Base-by-base conservation (phyloP, 2,329 filamentous ascomycete species). In the Dactylellina haptotyla region DNA sequence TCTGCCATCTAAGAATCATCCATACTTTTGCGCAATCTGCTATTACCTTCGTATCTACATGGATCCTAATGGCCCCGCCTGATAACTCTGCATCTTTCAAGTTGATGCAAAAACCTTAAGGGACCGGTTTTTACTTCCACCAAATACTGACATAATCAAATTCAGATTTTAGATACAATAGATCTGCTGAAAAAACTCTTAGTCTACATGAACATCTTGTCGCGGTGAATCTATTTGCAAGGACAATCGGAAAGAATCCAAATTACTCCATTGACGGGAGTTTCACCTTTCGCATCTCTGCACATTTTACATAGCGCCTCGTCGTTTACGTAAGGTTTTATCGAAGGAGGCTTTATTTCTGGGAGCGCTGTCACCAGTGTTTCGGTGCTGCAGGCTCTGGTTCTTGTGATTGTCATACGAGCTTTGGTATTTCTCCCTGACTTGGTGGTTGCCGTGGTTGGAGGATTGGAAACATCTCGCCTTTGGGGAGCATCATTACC, bases 221-320 rank as follows among this genome's bases (percentile, higher is more conserved):
- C n/a, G n/a, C n/a, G n/a, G n/a, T n/a, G 14, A 34, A 34, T 50
- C 23, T 53, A 45, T 32, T 5, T 48, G 34, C 57, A 62, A 2
- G 57, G 48, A 32, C 59, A 64, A 14, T 64, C 48, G 6, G 2
- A 2, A 20, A 28, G 51, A 39, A 56, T 56, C 51, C 32, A 56
- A n/a, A 39, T 20, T 16, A 56, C 16, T 14, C 48, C 59, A 18
- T 64, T 23, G 4, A 64, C 23, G 3, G 34, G 18, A 30, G 30
- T 26, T 4, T 45, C 10, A 8, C 59, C 32, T n/a, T 54, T 41
- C n/a, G 45, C 46, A 8, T 45, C 32, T n/a, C 54, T 46, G 10
- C 48, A 64, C 5, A 64, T 6, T 14, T 34, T 16, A 23, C 48
- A 54, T 3, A 64, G 46, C n/a, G 20, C 46, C 16, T 14, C 34